Evolutionary conservation across 257 asterid species (phyloP), one percentile per base, ranked within the genome.

Genomic region (Linaria vulgaris): DNA sequence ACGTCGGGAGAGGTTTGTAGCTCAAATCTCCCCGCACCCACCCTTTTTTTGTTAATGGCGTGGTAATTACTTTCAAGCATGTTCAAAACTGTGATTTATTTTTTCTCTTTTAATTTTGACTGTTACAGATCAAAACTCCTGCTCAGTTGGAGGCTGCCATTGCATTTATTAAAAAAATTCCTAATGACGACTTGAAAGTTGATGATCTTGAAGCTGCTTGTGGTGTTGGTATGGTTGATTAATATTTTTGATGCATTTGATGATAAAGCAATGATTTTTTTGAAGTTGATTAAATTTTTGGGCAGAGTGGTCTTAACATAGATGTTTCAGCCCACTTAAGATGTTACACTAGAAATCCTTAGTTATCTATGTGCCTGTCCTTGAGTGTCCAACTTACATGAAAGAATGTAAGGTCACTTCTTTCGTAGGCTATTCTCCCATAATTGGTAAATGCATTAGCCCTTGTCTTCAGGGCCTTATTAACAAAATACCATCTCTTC

Each of bases 121-220:
- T 47, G 19, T 21, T 55, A 48, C 86, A 84, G 91, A 79, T 84
- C 57, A 84, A 77, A 61, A 77, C 81, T 50, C 72, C 85, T 71
- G 86, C 84, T 10, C 91, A 84, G 73, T 71, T 81, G 66, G 91
- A 84, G 51, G 91, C 91, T 27, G 91, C 91, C 31, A 76, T 79
- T 60, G 23, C 74, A 11, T 84, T 82, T 67, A 68, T 84, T 59
- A 59, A 76, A 61, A 77, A 79, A 30, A 64, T 75, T 34, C 78
- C 83, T 60, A 66, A 83, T 27, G 84, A 76, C 27, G 41, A 12
- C 69, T 78, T 82, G 67, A 75, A 73, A 27, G 64, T 60, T 63
- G 48, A 64, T 44, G 88, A 79, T 55, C 82, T 84, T 43, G 91
- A 84, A 68, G 76, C 63, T 66, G 77, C 84, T 63, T 82, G 88